Evolutionary conservation across 2,329 filamentous ascomycete species (phyloP), one percentile per base, ranked within the genome.

Genomic region (Delphinella strobiligena): DNA sequence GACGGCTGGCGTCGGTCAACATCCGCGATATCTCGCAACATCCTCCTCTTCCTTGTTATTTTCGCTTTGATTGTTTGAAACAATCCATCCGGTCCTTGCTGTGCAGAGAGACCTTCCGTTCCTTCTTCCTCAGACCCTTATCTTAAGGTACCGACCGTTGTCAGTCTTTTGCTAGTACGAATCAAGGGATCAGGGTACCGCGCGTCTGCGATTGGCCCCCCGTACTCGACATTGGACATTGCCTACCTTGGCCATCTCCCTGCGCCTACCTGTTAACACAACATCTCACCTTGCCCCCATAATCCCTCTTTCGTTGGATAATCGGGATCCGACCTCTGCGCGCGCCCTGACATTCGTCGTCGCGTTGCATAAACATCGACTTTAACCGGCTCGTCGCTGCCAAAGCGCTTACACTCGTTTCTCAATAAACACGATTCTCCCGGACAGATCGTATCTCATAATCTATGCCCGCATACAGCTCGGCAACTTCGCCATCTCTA

Each of bases 391-490:
- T 27, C 22, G 7, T 7, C 22, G 22, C 22, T 27, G 22, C 22
- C 22, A 27, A 27, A 12, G 22, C 22, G 22, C 22, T 12, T 12
- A 27, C 22, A 12, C 22, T 27, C 22, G 12, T 27, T 27, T 7
- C 22, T 7, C 22, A 7, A 27, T 12, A 12, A 27, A 7, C 7
- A 27, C 22, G 12, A 27, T n/a, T n/a, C n/a, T n/a, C n/a, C n/a
- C n/a, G n/a, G n/a, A 27, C 22, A 7, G 7, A 7, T 27, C 7
- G 12, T 12, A 27, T 27, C 12, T 27, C 22, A 27, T 27, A 27
- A 27, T 27, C 22, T 32, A 86, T 85, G 80, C 80, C 77, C 68
- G 69, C 73, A 48, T 84, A 84, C 79, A 77, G 75, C 60, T 82
- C 79, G 49, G 64, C 79, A 58, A 41, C 37, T 31, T 83, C 81